Conservation (phyloP, 371 early-diverging fungal species). For the Apophysomyces trapeziformis region DNA sequence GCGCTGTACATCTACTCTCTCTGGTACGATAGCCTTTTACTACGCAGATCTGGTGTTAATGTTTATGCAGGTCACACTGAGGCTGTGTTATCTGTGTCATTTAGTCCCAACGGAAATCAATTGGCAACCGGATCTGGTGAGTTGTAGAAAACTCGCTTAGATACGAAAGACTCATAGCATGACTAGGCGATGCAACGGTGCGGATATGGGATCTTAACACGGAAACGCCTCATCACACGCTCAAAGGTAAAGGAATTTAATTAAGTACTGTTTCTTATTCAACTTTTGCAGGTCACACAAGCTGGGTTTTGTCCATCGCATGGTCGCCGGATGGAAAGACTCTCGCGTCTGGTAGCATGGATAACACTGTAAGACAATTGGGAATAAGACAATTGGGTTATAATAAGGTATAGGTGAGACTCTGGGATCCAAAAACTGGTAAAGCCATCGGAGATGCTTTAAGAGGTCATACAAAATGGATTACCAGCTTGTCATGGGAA, state of each 20-base stretch:
- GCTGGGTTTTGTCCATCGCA: constrained; percentile 93
- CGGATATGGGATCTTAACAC: constrained; percentile 97
- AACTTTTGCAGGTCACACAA: constrained; percentile 73
- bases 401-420: constrained; percentile 40
- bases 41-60: neutral
- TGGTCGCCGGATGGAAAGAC: constrained; percentile 91
- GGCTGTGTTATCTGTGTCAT: constrained; percentile 85
- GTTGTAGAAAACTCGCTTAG: constrained; percentile 10
- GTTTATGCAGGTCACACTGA: constrained; percentile 83
- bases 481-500: constrained; percentile 93
- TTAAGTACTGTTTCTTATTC: constrained; percentile 1
- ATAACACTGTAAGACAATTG: constrained; percentile 73
- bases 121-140: constrained; percentile 89
- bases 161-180: neutral
- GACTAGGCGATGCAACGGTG: constrained; percentile 86
- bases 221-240: constrained; percentile 81
- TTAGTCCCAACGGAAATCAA: constrained; percentile 92
- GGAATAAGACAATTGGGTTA: neutral
- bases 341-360: constrained; percentile 95
- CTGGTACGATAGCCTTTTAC: constrained; percentile 47
- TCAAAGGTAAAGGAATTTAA: constrained; percentile 39
- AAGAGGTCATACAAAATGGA: constrained; percentile 86
- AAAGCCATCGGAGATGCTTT: constrained; percentile 80
- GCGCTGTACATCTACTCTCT: constrained; percentile 84
- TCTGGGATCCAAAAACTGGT: constrained; percentile 91